Evolutionary conservation across 768 basidiomycete genomes (phyloP), one percentile per base, ranked within the genome.

Genomic region (Boletus eberwhitei): DNA sequence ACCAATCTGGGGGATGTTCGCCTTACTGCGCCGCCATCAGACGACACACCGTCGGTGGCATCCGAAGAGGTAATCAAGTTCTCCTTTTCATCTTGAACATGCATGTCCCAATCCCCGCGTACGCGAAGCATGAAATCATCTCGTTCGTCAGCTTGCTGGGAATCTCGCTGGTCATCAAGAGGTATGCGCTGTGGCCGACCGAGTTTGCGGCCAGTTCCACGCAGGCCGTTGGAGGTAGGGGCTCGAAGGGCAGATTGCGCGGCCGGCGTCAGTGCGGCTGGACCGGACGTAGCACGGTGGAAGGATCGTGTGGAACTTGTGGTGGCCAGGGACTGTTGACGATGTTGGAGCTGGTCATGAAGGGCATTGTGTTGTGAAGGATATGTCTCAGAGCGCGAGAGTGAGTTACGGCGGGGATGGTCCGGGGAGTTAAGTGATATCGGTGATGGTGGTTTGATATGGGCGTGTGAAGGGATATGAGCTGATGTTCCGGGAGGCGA

Each of bases 361-460:
- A 63, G 69, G 47, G 66, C 59, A 55, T 64, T 55, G 26, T 68
- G 67, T n/a, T 79, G 73, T 8, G 75, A 66, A n/a, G 81, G 71
- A 59, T 80, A 79, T 62, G 81, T 86, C 64, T 89, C 87, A 38
- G 87, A 86, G 42, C 83, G 84, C 5, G 86, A 80, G 29, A 89
- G 76, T 0, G 86, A 80, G 19, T 74, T 65, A 51, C 82, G 77
- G 47, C 74, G 64, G 21, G 72, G 57, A 7, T 74, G 74, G 19
- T 72, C 59, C 2, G 75, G 74, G 31, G 79, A 77, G 52, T 70
- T 64, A 45, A 73, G 64, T 17, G 73, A 54, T 22, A 69, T 70
- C 8, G 79, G 69, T 17, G 72, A 69, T 12, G 68, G 65, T 22
- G 70, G 63, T 53, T 69, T 71, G 44, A 49, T 48, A 44, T 63